phyloP scores from a whole-genome alignment of 345 rosid species.

The Euclidium syriacum region DNA sequence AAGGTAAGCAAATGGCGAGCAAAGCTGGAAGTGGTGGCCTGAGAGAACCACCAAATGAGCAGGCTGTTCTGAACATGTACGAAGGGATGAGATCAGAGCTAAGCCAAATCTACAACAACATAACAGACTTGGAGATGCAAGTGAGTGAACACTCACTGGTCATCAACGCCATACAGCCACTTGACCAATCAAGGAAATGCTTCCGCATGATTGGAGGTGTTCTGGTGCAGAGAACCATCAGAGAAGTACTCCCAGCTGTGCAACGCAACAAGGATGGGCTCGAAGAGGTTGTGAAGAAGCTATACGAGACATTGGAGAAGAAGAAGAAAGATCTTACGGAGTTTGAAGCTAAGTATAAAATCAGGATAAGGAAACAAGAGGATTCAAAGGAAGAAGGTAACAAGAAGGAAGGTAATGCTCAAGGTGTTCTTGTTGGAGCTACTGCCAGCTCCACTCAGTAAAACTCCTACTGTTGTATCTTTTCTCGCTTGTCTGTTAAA shows the following conservation, averaged over 20 bases:
- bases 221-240: constrained; percentile 88
- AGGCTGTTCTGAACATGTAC: constrained; percentile 63
- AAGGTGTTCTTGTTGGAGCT: constrained; percentile 95
- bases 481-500: background rate
- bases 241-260: constrained; percentile 91
- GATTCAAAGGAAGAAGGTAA: constrained; percentile 22
- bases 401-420: constrained; percentile 72
- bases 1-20: constrained; percentile 56
- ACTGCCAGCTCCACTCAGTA: constrained; percentile 61
- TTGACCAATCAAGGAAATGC: constrained; percentile 76
- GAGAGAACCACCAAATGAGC: constrained; percentile 62
- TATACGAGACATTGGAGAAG: constrained; percentile 75
- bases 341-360: constrained; percentile 81
- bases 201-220: constrained; percentile 95
- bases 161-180: constrained; percentile 81
- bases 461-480: constrained; percentile 19
- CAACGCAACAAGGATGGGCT: constrained; percentile 91
- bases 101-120: constrained; percentile 85
- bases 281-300: constrained; percentile 78
- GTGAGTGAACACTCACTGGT: constrained; percentile 85
- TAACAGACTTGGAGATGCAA: constrained; percentile 95
- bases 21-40: constrained; percentile 37
- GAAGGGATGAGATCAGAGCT: constrained; percentile 69
- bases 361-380: constrained; percentile 61
- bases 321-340: constrained; percentile 77